Percentiles rank a stretch among this genome's conserved stretches.
These are phyloP conservation scores for Mollisia scopiformis DNA, from an alignment of 2,329 filamentous ascomycete species.

Conservation along the genomic window DNA sequence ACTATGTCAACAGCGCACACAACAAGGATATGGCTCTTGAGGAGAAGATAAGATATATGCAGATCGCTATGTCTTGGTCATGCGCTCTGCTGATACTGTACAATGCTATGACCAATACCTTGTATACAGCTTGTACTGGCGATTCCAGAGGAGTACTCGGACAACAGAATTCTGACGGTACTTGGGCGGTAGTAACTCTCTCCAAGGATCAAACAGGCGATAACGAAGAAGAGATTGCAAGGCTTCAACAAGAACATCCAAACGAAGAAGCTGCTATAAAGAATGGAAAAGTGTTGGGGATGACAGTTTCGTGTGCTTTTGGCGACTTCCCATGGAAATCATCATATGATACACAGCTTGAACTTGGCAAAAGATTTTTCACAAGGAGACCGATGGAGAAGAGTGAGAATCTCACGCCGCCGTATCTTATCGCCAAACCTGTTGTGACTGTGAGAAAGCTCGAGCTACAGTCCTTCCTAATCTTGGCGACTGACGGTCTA, in stretches of 20 bases:
- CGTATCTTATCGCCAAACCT: constrained; percentile 70
- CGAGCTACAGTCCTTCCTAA: constrained; percentile 53
- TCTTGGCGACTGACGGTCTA: constrained; percentile 68
- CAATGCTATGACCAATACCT: constrained; percentile 52
- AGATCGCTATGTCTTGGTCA: no score
- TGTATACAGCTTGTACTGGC: constrained; percentile 68
- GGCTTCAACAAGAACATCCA: constrained; percentile 62
- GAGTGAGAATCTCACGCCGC: constrained; percentile 48
- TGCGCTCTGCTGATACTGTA: constrained; percentile 67
- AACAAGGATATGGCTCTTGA: no score
- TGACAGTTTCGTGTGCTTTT: constrained; percentile 66
- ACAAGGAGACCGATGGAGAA: neutral
- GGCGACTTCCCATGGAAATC: constrained; percentile 73
- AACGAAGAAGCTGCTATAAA: constrained; percentile 58
- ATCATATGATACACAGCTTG: constrained; percentile 43
- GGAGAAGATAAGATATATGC: no score
- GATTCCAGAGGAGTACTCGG: constrained; percentile 45
- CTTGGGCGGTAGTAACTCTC: constrained; percentile 56
- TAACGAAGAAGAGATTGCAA: constrained; percentile 58
- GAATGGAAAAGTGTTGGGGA: constrained; percentile 61
- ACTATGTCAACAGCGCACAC: no score
- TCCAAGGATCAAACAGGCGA: constrained; percentile 69
- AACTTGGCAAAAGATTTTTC: constrained; percentile 2
- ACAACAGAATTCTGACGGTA: constrained; percentile 43
- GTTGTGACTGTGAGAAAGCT: constrained; percentile 62